phyloP scores from a whole-genome alignment of 2,329 filamentous ascomycete genomes.

The Pseudopithomyces maydicus region DNA sequence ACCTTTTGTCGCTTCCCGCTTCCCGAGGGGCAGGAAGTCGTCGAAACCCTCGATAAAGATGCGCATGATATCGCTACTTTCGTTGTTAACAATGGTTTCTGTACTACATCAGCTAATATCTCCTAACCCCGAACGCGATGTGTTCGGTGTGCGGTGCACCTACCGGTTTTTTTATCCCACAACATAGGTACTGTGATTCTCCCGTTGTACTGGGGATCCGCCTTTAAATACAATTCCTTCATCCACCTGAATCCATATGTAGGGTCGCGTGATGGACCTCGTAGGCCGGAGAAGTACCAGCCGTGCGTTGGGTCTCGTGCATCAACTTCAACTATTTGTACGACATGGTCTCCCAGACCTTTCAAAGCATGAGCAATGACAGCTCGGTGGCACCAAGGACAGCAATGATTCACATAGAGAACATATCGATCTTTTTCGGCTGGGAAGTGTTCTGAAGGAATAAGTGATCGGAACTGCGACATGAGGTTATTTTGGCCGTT shows the following conservation, averaged over 20 bases:
- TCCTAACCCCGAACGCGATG: background rate
- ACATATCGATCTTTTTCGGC: constrained; percentile 66
- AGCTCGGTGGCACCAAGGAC: constrained; percentile 65
- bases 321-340: constrained; percentile 55
- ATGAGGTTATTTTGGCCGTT: constrained; percentile 61
- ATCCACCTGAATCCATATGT: constrained; percentile 37
- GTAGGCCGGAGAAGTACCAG: constrained; percentile 38
- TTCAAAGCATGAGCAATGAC: constrained; percentile 57
- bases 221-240: constrained; percentile 74
- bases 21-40: constrained; percentile 47
- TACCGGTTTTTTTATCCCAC: constrained; percentile 66
- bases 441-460: constrained; percentile 62
- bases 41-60: constrained; percentile 43
- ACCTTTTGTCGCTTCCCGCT: constrained; percentile 59
- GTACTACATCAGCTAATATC: constrained; percentile 9
- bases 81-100: constrained; percentile 44
- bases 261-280: constrained; percentile 35
- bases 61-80: constrained; percentile 41
- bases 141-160: background rate
- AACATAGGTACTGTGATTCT: constrained; percentile 84
- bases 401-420: constrained; percentile 64
- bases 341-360: constrained; percentile 49
- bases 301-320: constrained; percentile 32
- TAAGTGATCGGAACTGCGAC: constrained; percentile 60
- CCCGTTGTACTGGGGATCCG: constrained; percentile 56